Percentiles rank a stretch among this genome's conserved stretches.
These are phyloP conservation scores for Paraconiothyrium sp. DNA, from an alignment of 2,329 filamentous ascomycete species.

Conservation along the genomic window DNA sequence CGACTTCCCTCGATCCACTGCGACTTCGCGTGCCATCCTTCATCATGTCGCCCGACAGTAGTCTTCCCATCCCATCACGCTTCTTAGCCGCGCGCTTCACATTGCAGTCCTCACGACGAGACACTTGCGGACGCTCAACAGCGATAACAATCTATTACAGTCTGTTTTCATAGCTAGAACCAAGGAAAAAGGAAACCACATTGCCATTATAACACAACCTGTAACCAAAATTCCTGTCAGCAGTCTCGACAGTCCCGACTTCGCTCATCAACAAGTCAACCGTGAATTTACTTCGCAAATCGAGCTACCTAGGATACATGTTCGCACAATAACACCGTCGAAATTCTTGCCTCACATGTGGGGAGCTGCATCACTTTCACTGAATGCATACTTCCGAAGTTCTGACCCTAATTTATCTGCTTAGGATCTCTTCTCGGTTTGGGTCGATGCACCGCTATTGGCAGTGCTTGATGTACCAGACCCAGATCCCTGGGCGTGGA, in stretches of 20 bases:
- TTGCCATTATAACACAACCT: background rate
- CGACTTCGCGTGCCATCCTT: background rate
- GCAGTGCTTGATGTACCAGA: background rate
- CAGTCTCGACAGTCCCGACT: background rate
- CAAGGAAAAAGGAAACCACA: slow-evolving; percentile 1
- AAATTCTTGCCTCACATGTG: background rate
- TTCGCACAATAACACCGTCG: background rate
- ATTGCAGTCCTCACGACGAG: background rate
- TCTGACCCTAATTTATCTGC: background rate
- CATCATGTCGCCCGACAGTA: too few relatives aligned
- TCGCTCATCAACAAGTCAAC: background rate
- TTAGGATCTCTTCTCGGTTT: slow-evolving; percentile 2
- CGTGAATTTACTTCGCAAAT: background rate
- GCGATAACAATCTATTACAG: background rate
- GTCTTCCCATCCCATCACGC: too few relatives aligned
- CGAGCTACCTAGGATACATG: background rate
- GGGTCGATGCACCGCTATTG: slow-evolving; percentile 4
- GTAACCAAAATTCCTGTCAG: background rate
- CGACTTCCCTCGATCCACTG: background rate
- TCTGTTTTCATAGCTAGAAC: background rate
- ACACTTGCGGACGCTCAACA: background rate
- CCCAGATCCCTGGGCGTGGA: background rate
- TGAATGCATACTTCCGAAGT: background rate
- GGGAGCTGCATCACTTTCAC: too few relatives aligned
- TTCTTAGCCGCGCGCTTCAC: background rate